Evolutionary conservation across 441 rosid species (phyloP).

Genomic region (Omphalea diandra): DNA sequence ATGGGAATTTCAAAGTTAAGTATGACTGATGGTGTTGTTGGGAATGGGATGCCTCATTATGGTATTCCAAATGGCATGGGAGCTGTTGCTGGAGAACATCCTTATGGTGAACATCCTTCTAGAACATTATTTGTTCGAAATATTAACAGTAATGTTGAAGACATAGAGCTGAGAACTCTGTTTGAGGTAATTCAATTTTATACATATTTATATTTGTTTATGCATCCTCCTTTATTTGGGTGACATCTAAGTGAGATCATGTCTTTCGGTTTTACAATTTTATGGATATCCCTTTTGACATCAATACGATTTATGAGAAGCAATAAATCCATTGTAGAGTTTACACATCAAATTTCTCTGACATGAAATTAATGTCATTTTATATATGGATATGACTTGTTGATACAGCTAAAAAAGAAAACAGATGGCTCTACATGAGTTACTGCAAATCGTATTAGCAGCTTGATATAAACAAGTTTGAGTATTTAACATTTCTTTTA

Average conservation of each 20-base stretch:
- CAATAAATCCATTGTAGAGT: not conserved
- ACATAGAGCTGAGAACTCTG: conserved; percentile 74
- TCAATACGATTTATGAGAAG: not conserved
- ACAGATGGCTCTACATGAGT: not conserved
- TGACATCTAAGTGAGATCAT: not conserved
- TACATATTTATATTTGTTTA: not conserved
- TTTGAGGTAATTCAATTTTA: conserved; percentile 65
- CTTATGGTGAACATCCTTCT: conserved; percentile 98
- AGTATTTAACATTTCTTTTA: not conserved
- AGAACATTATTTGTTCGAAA: conserved; percentile 97
- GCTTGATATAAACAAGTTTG: not conserved
- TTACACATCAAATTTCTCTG: not conserved
- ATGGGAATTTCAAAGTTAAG: conserved; percentile 60
- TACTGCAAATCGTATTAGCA: not conserved
- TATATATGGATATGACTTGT: not conserved
- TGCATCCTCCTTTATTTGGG: not conserved
- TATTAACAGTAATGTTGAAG: conserved; percentile 96
- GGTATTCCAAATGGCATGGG: conserved; percentile 69
- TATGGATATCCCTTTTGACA: not conserved
- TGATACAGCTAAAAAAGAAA: not conserved
- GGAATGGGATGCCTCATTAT: conserved; percentile 59
- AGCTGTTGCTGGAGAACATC: conserved; percentile 94
- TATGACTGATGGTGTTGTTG: conserved; percentile 58
- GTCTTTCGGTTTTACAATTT: not conserved
- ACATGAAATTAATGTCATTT: not conserved